Percentiles rank a stretch among this genome's conserved stretches.
These are phyloP conservation scores for Thalassiosira exigua DNA, from an alignment of 352 stramenopile genomes.

Conservation along the genomic window DNA sequence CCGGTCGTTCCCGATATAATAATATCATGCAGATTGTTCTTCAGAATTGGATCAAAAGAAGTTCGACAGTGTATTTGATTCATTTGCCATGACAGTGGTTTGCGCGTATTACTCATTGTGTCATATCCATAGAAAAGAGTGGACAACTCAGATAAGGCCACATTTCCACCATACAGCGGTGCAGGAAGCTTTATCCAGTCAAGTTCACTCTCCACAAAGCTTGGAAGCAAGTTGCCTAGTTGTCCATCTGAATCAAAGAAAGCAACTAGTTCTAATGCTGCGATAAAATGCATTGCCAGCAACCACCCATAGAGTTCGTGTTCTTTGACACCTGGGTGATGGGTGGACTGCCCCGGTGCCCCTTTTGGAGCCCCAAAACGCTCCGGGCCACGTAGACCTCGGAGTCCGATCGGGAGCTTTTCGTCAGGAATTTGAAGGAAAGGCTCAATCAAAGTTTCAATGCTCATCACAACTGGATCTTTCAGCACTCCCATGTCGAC, in stretches of 20 bases:
- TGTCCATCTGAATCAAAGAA: not conserved
- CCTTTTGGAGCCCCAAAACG: conserved; percentile 38
- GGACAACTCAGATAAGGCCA: not conserved
- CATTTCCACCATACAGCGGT: conserved; percentile 13
- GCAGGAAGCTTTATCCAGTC: conserved; percentile 12
- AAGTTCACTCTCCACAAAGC: not conserved
- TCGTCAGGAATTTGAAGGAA: conserved; percentile 13
- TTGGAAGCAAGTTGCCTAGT: too few relatives aligned
- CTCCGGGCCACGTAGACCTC: too few relatives aligned
- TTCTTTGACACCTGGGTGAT: conserved; percentile 37
- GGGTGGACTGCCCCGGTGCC: conserved; percentile 22
- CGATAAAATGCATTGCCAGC: conserved; percentile 45
- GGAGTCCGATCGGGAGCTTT: conserved; percentile 26
- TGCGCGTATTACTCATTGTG: conserved; percentile 15
- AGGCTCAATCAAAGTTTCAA: conserved; percentile 42
- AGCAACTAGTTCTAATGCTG: conserved; percentile 31
- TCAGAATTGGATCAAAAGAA: conserved; percentile 61
- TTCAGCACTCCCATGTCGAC: conserved; percentile 28
- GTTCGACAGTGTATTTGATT: conserved; percentile 70
- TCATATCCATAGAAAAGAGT: conserved; percentile 31
- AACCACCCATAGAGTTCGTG: conserved; percentile 46
- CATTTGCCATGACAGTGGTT: conserved; percentile 44
- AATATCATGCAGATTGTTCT: conserved; percentile 37
- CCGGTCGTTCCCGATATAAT: conserved; percentile 59
- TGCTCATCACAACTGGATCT: conserved; percentile 66